Base-by-base conservation (phyloP, 768 basidiomycete species). In the Hericium coralloides region DNA sequence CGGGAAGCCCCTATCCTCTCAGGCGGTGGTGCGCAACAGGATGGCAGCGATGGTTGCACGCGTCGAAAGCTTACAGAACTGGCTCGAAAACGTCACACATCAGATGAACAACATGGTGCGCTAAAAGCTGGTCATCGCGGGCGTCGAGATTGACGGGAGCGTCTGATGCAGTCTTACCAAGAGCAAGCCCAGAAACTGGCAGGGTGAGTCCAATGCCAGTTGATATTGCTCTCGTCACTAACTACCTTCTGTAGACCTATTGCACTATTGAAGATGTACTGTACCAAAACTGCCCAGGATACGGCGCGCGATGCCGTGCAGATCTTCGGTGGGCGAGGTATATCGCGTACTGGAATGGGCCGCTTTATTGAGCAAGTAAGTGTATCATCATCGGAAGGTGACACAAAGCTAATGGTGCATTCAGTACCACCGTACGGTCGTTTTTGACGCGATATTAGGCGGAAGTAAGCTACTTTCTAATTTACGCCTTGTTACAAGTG, bases 41-140 rank as follows among this genome's bases (percentile, higher is more conserved):
- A 72, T 98, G 49, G 93, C 93, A 2, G 76, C 67, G 7, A 98
- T 98, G 92, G 93, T 97, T 55, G 79, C 90, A 31, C 84, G 89
- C 38, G 76, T 85, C 26, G 92, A 94, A 67, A 80, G 84, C 23
- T 80, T 81, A 10, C 93, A 94, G 65, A 79, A 76, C 20, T 94
- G 90, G 91, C 72, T 94, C 15, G 92, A 95, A 73, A 87, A 80
- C 57, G 71, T 95, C 54, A 94, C 92, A 0, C 87, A 84, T 67
- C 92, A 94, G 69, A 92, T 93, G 89, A 83, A 75, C 61, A 79
- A 90, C 56, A 92, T 94, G 92, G 76, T 79, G 15, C 49, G 72
- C 55, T 47, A 53, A 22, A 52, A 20, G 49, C 7, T 23, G 20
- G n/a, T 55, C 4, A 15, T 36, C 4, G 25, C 31, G 7, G 31